These are phyloP conservation scores for Xylariaceae sp. DNA, from an alignment of 2,329 filamentous ascomycete genomes.

Conservation along the genomic window DNA sequence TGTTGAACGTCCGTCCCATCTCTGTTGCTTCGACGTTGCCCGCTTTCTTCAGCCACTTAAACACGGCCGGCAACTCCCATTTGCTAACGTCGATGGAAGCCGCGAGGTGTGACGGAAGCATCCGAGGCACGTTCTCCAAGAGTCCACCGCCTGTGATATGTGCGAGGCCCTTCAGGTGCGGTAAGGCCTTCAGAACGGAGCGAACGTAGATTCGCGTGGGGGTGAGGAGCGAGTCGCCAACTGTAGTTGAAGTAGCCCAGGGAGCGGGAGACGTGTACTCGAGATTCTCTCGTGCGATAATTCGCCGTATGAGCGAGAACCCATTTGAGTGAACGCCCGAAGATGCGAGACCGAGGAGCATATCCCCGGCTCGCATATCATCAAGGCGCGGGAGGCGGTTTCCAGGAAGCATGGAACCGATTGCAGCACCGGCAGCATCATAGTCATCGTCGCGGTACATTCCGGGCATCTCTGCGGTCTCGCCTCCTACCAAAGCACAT, in stretches of 20 bases:
- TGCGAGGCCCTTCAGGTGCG: slow-evolving; percentile 80
- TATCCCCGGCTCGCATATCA: slow-evolving; percentile 75
- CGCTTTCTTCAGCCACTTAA: slow-evolving; percentile 76
- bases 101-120: slow-evolving; percentile 74
- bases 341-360: slow-evolving; percentile 80
- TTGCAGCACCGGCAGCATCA: slow-evolving; percentile 85
- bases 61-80: slow-evolving; percentile 76
- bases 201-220: slow-evolving; percentile 95
- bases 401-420: slow-evolving; percentile 71
- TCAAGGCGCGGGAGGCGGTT: slow-evolving; percentile 71
- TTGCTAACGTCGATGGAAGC: slow-evolving; percentile 74
- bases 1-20: slow-evolving; percentile 93
- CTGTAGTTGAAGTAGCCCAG: slow-evolving; percentile 60
- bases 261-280: slow-evolving; percentile 69
- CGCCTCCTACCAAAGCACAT: slow-evolving; percentile 91
- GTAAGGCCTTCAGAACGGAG: slow-evolving; percentile 63
- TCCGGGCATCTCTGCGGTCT: slow-evolving; percentile 97
- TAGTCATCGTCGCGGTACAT: slow-evolving; percentile 89
- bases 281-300: slow-evolving; percentile 70
- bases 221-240: slow-evolving; percentile 77
- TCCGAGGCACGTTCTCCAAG: slow-evolving; percentile 88
- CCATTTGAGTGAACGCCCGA: slow-evolving; percentile 93
- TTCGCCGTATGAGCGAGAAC: slow-evolving; percentile 91
- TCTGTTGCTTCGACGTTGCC: slow-evolving; percentile 71
- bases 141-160: slow-evolving; percentile 97